Percentiles rank a stretch among this genome's conserved stretches.
Evolutionary conservation across 495 filamentous ascomycete genomes (phyloP).

Genomic region (Arthonia radiata): DNA sequence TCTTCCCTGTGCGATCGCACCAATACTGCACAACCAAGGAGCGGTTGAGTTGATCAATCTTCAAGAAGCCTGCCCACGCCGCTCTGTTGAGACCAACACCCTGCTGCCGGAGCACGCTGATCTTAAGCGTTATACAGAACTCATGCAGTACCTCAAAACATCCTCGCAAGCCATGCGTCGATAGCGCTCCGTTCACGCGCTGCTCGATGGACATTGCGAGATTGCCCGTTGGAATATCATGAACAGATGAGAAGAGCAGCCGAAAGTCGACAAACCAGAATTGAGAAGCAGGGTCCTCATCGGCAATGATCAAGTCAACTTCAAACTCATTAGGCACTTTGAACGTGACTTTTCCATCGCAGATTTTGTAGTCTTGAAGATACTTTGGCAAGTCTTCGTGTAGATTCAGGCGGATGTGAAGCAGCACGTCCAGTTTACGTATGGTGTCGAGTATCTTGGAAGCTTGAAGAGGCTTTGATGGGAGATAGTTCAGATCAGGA

Average conservation of each 20-base stretch:
- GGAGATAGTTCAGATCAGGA: slow-evolving; percentile 59
- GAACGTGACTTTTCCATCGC: slow-evolving; percentile 67
- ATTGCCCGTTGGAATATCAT: slow-evolving; percentile 28
- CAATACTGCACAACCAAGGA: slow-evolving; percentile 79
- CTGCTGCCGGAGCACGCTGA: slow-evolving; percentile 53
- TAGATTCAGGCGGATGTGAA: slow-evolving; percentile 55
- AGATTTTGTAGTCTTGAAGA: too few species aligned
- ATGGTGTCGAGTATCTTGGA: slow-evolving; percentile 41
- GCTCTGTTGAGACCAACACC: slow-evolving; percentile 36
- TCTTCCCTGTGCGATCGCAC: slow-evolving; percentile 36
- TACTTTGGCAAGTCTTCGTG: too few species aligned
- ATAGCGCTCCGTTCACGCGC: slow-evolving; percentile 42
- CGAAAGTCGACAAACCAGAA: slow-evolving; percentile 86
- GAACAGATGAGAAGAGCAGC: slow-evolving; percentile 40
- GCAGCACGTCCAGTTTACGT: slow-evolving; percentile 55
- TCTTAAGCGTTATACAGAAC: slow-evolving; percentile 66
- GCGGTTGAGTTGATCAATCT: slow-evolving; percentile 50
- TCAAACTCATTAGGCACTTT: slow-evolving; percentile 67
- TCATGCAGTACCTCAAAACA: slow-evolving; percentile 72
- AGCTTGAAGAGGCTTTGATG: slow-evolving; percentile 40
- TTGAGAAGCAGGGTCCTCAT: slow-evolving; percentile 53
- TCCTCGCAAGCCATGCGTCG: slow-evolving; percentile 37
- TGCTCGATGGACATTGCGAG: slow-evolving; percentile 38
- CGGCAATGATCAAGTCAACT: slow-evolving; percentile 65
- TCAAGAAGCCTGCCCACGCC: slow-evolving; percentile 51